Evolutionary conservation across 75 land plant genomes (phyloP).

Genomic region (Cryptomeria japonica): DNA sequence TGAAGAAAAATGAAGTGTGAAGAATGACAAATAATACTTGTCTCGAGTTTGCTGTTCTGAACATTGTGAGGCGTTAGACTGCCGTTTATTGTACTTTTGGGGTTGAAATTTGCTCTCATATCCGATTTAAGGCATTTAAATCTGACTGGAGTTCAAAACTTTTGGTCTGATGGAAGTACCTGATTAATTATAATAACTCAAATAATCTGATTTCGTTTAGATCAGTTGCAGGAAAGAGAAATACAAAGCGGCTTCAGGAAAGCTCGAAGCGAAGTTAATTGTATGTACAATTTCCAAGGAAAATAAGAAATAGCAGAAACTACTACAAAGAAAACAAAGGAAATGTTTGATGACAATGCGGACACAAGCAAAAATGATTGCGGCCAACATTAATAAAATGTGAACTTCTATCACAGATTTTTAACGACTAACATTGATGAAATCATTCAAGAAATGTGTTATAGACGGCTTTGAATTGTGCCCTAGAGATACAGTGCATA

Average conservation of each 20-base stretch:
- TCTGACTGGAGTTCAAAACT: no score
- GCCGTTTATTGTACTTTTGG: no score
- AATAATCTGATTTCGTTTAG: no score
- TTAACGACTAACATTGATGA: neutral
- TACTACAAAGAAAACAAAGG: neutral
- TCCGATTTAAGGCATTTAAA: no score
- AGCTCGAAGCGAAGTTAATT: neutral
- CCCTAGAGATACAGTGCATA: neutral
- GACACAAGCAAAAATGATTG: neutral
- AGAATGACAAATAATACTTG: no score
- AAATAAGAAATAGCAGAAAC: neutral
- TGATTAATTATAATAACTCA: no score
- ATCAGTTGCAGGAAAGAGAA: neutral
- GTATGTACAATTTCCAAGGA: neutral
- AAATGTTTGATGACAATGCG: neutral
- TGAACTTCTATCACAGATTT: neutral
- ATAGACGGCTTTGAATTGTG: neutral
- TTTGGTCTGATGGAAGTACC: neutral
- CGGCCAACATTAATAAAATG: neutral
- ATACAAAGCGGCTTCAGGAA: neutral
- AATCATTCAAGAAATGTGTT: neutral
- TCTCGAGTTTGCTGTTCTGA: no score
- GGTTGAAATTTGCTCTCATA: no score
- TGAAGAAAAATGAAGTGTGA: no score
- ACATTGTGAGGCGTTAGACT: no score